A percentile compares a stretch with the other conserved stretches of the same genome.
These are phyloP conservation scores for Diaporthe batatas DNA, from an alignment of 2,329 filamentous ascomycete genomes.

Conservation along the genomic window DNA sequence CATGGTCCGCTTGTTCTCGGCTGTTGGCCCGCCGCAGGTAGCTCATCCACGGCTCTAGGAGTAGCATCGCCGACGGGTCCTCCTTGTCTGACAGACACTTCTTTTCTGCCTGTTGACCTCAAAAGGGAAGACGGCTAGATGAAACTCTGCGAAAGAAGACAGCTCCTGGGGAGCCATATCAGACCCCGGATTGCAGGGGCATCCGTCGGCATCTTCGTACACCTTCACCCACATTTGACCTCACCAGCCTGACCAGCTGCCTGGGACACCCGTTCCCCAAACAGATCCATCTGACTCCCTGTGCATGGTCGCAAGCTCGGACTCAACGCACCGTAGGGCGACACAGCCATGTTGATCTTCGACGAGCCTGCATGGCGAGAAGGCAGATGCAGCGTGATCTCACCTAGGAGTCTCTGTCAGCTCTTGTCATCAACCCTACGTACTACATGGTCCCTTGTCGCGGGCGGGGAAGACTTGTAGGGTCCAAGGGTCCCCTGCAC, in stretches of 20 bases:
- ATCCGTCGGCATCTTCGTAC: constrained; percentile 34
- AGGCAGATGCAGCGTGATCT: constrained; percentile 19
- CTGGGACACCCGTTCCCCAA: not conserved
- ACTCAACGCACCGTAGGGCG: constrained; percentile 3
- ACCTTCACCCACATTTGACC: constrained; percentile 10
- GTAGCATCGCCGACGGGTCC: not conserved
- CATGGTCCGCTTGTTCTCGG: constrained; percentile 6
- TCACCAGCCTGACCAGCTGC: too few species aligned
- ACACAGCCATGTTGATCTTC: constrained; percentile 9
- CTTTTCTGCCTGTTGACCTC: constrained; percentile 17
- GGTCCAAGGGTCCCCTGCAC: constrained; percentile 20
- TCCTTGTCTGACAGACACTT: not conserved
- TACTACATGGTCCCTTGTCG: constrained; percentile 22
- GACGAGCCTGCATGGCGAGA: constrained; percentile 1
- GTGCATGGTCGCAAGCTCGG: constrained; percentile 9
- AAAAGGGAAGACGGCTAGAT: constrained; percentile 29
- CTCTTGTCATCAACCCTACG: constrained; percentile 33
- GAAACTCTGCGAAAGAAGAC: constrained; percentile 20
- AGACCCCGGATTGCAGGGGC: constrained; percentile 18
- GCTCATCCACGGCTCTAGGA: constrained; percentile 12
- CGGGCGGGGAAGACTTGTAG: constrained; percentile 24
- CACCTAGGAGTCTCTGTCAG: constrained; percentile 23
- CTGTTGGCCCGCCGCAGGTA: constrained; percentile 22
- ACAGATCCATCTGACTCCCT: not conserved
- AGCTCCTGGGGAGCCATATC: constrained; percentile 19